Conservation (phyloP, 1,284 basidiomycete species). For the Sutorius eximius region DNA sequence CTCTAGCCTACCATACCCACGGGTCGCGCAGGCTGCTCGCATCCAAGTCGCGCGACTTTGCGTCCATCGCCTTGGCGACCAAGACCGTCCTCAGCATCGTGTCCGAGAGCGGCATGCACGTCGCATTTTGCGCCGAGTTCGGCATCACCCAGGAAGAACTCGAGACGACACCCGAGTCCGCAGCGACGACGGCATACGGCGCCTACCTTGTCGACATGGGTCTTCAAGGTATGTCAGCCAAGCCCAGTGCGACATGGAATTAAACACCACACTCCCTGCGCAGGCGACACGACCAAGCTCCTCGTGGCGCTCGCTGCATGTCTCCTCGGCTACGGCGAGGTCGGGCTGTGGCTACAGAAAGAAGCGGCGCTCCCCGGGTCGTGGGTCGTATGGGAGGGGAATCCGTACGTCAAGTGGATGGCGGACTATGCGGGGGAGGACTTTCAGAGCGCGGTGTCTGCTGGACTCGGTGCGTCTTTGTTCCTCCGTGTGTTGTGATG, state of each 20-base stretch:
- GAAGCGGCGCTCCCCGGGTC: slow-evolving; percentile 38
- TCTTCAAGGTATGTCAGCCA: slow-evolving; percentile 50
- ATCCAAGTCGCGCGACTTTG: slow-evolving; percentile 71
- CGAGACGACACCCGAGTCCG: slow-evolving; percentile 60
- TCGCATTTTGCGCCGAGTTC: slow-evolving; percentile 67
- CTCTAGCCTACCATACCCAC: not conserved
- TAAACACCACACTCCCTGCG: not conserved
- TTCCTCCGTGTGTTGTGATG: not conserved
- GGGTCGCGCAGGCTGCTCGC: slow-evolving; percentile 60
- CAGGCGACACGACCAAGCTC: slow-evolving; percentile 73
- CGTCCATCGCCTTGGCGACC: slow-evolving; percentile 64
- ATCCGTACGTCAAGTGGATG: slow-evolving; percentile 77
- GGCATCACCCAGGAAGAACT: slow-evolving; percentile 65
- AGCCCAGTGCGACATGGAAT: not conserved
- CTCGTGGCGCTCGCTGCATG: slow-evolving; percentile 85
- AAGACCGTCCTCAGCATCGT: slow-evolving; percentile 67
- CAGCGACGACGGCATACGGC: slow-evolving; percentile 80
- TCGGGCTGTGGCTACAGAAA: slow-evolving; percentile 77
- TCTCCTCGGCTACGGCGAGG: slow-evolving; percentile 92
- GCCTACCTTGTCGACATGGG: slow-evolving; percentile 84
- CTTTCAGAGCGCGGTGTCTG: slow-evolving; percentile 71
- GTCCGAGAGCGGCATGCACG: slow-evolving; percentile 75
- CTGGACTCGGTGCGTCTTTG: slow-evolving; percentile 62
- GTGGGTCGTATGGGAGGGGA: too few species aligned
- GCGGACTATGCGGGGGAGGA: slow-evolving; percentile 74